phyloP scores from a whole-genome alignment of 129 eudicot genomes.

The Flaveria bidentis region DNA sequence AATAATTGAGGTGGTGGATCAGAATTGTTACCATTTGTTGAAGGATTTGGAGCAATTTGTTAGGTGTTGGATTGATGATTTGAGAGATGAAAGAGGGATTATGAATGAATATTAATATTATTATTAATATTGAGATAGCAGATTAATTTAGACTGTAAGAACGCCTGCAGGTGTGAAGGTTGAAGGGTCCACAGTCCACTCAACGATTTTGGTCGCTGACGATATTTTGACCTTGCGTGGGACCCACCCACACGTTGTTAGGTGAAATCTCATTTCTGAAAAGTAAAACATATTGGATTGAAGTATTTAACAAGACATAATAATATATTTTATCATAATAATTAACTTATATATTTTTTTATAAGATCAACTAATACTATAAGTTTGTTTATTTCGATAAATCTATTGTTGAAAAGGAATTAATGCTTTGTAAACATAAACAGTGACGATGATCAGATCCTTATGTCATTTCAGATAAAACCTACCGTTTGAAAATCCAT shows the following conservation, averaged over 20 bases:
- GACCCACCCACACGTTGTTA: conserved; percentile 20
- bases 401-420: no score
- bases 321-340: no score
- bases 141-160: conserved; percentile 9
- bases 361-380: no score
- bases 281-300: no score
- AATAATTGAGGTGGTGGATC: neutral
- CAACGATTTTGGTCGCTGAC: conserved; percentile 37
- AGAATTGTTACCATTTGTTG: conserved; percentile 21
- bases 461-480: no score
- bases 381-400: no score
- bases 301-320: no score
- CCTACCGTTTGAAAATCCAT: no score
- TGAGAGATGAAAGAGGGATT: neutral
- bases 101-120: neutral
- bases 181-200: conserved; percentile 19
- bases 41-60: neutral
- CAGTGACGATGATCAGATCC: no score
- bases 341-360: no score
- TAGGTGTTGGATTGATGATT: neutral
- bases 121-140: neutral
- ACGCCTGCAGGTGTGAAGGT: conserved; percentile 14
- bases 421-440: no score
- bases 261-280: neutral
- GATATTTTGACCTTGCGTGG: conserved; percentile 27